Evolutionary conservation across 192 early-diverging fungal species (phyloP).

Genomic region (Mortierella alpina): DNA sequence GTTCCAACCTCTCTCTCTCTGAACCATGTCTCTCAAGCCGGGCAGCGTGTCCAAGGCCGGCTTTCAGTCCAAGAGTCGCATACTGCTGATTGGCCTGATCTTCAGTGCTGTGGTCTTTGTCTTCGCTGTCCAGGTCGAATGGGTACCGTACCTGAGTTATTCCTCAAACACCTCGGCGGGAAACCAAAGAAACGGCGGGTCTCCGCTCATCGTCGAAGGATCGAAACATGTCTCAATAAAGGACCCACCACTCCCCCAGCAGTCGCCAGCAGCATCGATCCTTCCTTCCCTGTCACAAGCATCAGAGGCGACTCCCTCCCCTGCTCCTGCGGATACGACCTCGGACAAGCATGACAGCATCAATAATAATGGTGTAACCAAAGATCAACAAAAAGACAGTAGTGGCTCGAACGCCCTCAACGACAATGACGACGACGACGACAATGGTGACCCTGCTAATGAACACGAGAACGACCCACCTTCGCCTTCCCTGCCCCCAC

Average conservation of each 20-base stretch:
- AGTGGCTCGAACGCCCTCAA: background rate
- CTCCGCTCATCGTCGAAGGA: background rate
- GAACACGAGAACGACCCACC: background rate
- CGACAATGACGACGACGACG: background rate
- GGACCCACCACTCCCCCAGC: too few relatives aligned
- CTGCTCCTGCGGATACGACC: too few relatives aligned
- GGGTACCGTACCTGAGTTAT: constrained; percentile 35
- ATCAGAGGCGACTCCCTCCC: background rate
- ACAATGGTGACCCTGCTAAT: background rate
- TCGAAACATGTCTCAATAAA: background rate
- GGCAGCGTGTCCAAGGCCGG: constrained; percentile 1
- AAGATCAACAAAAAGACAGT: background rate
- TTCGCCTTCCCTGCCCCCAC: background rate
- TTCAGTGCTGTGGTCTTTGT: constrained; percentile 28
- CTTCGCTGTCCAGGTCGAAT: constrained; percentile 33
- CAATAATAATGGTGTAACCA: background rate
- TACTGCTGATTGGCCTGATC: constrained; percentile 16
- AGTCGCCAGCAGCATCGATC: background rate
- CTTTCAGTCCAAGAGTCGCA: constrained; percentile 14
- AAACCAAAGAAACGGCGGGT: background rate
- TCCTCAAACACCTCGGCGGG: constrained; percentile 1
- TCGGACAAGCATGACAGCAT: too few relatives aligned
- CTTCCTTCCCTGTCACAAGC: background rate
- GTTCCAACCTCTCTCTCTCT: background rate
- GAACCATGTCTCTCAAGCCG: constrained; percentile 4